Conservation (phyloP, 495 filamentous ascomycete species). For the Penicillium nucicola region DNA sequence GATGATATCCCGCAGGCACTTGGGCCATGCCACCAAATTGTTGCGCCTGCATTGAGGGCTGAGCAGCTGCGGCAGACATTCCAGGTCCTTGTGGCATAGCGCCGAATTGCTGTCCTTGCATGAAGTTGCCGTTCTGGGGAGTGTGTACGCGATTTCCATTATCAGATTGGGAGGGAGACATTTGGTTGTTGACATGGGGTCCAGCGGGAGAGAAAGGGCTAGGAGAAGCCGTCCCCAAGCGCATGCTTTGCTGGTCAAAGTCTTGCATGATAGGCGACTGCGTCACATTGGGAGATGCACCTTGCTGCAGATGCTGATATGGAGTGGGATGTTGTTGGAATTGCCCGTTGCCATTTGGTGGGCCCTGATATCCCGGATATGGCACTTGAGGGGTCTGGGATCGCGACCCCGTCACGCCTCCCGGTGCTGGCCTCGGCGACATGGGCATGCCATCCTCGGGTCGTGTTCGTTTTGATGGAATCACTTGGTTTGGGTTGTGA, state of each 20-base stretch:
- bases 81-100: conserved; percentile 29
- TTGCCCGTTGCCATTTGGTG: conserved; percentile 53
- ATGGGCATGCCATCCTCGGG: conserved; percentile 81
- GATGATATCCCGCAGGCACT: conserved; percentile 48
- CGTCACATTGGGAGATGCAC: conserved; percentile 74
- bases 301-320: conserved; percentile 81
- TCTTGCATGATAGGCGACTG: conserved; percentile 87
- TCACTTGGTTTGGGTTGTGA: conserved; percentile 70
- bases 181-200: conserved; percentile 70
- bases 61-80: conserved; percentile 30
- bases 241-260: conserved; percentile 63
- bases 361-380: conserved; percentile 60
- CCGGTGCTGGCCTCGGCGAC: conserved; percentile 76
- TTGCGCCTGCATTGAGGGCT: conserved; percentile 46
- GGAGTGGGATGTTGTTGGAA: conserved; percentile 56
- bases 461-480: conserved; percentile 83
- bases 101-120: conserved; percentile 39
- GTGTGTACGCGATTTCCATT: conserved; percentile 70
- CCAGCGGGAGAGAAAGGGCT: conserved; percentile 84
- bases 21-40: conserved; percentile 41
- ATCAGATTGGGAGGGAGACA: conserved; percentile 75
- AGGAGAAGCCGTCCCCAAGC: conserved; percentile 86
- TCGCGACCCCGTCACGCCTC: conserved; percentile 74
- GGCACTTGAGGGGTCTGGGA: conserved; percentile 83
- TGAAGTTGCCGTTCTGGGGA: conserved; percentile 67